Conservation (phyloP, 169 alveolate genomes). For the Perkinsus marinus region DNA sequence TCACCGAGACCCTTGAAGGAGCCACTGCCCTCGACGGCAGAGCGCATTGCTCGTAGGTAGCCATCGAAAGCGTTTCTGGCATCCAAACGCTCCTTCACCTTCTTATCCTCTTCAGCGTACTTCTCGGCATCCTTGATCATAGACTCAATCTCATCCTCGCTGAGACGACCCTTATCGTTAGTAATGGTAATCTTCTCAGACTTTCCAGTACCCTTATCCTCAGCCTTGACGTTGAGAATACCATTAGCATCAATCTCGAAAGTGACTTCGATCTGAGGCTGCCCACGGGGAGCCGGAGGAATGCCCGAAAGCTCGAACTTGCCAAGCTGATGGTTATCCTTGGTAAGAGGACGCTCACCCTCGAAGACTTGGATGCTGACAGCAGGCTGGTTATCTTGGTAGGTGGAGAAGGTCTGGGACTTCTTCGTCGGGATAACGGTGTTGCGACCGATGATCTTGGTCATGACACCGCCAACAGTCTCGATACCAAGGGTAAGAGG, state of each 20-base stretch:
- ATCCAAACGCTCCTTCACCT: slow-evolving; percentile 68
- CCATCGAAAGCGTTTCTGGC: slow-evolving; percentile 80
- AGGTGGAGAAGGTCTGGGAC: slow-evolving; percentile 89
- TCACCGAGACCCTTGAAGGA: slow-evolving; percentile 60
- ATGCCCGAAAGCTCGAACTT: slow-evolving; percentile 87
- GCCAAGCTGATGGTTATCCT: slow-evolving; percentile 88
- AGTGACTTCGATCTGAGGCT: slow-evolving; percentile 87
- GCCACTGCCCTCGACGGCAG: slow-evolving; percentile 73
- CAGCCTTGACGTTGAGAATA: slow-evolving; percentile 84
- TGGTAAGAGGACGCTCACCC: slow-evolving; percentile 92
- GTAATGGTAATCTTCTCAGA: slow-evolving; percentile 80
- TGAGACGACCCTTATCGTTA: slow-evolving; percentile 81
- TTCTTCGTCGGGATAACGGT: slow-evolving; percentile 91
- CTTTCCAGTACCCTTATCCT: slow-evolving; percentile 86
- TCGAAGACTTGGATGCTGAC: slow-evolving; percentile 89
- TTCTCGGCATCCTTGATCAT: slow-evolving; percentile 81
- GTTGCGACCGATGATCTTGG: slow-evolving; percentile 80
- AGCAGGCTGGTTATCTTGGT: slow-evolving; percentile 84
- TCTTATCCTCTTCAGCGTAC: slow-evolving; percentile 81
- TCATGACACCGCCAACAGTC: slow-evolving; percentile 92
- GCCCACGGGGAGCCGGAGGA: slow-evolving; percentile 90
- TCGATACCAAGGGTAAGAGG: slow-evolving; percentile 91
- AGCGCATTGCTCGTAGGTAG: slow-evolving; percentile 74
- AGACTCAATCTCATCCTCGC: slow-evolving; percentile 81
- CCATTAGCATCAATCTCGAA: slow-evolving; percentile 93